Base-by-base conservation (phyloP, 495 filamentous ascomycete genomes). In the Friedmanniomyces simplex region DNA sequence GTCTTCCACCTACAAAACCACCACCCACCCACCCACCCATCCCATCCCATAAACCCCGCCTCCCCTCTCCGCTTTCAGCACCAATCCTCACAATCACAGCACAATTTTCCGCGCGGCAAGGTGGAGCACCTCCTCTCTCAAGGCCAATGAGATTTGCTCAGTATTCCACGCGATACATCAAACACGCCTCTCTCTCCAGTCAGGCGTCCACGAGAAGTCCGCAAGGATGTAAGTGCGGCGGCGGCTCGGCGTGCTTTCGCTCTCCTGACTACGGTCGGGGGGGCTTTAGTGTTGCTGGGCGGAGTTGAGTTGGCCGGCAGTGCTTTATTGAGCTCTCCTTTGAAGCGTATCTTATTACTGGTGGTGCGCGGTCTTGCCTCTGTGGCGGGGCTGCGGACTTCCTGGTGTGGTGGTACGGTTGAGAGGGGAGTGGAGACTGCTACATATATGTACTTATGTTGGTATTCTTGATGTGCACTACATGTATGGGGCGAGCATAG, bases 111-210 rank as follows among this genome's bases (percentile, higher is more conserved):
- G 66, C 66, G 63, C 52, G 62, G 58, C 49, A 51, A 66, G 66
- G 68, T 68, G 68, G 68, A 68, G 68, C 64, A 60, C 58, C 46
- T 56, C 52, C 61, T 63, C 61, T 34, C 61, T 64, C 61, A 58
- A 68, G 65, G 57, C 46, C 54, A 36, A 64, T 64, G 63, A 67
- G 66, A 54, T 57, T 52, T 60, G 66, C 63, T 68, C 68, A 64
- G 68, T 70, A 70, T 65, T 62, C 57, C 62, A 57, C 59, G 68
- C 68, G 68, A 59, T 30, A 70, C 12, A 70, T 57, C 63, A 64
- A 68, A 4, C 36, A 26, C 5, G 13, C 11, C 4, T 32, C 51
- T 26, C 30, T 22, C 14, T 28, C 51, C 16, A 43, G 18, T 16
- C 39, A 43, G 18, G 5, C 13, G 48, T 8, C n/a, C 48, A 53